Evolutionary conservation across 768 basidiomycete genomes (phyloP), one percentile per base, ranked within the genome.

Genomic region (Boletus subcaerulescens): DNA sequence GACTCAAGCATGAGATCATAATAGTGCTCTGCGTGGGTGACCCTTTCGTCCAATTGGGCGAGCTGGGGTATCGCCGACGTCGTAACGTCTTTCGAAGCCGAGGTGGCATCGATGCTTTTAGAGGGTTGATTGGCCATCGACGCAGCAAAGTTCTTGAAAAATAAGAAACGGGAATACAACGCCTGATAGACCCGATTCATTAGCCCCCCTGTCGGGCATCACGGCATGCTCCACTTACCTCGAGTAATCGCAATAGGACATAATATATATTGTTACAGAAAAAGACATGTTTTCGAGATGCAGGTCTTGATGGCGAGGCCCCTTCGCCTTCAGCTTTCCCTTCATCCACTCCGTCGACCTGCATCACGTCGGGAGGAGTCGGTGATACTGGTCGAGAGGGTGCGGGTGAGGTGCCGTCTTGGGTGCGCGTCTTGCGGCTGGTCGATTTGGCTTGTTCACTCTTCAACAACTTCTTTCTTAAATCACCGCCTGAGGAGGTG

Each of bases 251-350:
- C 62, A 98, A 72, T 22, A 98, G 73, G 11, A 83, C 82, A 74
- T 98, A 99, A 65, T 92, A 92, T 22, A 85, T 79, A 18, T 91
- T 93, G 72, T 97, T 98, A 55, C 86, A 85, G 72, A 92, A 98
- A 73, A 98, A 93, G 35, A 84, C 79, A 44, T 71, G 74, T 52
- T 80, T 79, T 47, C 80, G 78, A 53, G 82, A 68, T 0, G 71
- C 68, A 0, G 59, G 56, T 18, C 70, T 65, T 48, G 70, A 68
- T n/a, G 68, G 69, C 18, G 50, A 38, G 32, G 38, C 9, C 7
- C 35, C 17, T 36, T 64, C 63, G 39, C 36, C 55, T 36, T 60
- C 61, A 3, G 14, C 41, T 8, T 62, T 65, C 8, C 62, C 65
- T 47, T 77, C 74, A 6, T 72, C 69, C 7, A 52, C 48, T 4